phyloP scores from a whole-genome alignment of 139 green algal genomes.

The Astrephomene gubernaculifera region DNA sequence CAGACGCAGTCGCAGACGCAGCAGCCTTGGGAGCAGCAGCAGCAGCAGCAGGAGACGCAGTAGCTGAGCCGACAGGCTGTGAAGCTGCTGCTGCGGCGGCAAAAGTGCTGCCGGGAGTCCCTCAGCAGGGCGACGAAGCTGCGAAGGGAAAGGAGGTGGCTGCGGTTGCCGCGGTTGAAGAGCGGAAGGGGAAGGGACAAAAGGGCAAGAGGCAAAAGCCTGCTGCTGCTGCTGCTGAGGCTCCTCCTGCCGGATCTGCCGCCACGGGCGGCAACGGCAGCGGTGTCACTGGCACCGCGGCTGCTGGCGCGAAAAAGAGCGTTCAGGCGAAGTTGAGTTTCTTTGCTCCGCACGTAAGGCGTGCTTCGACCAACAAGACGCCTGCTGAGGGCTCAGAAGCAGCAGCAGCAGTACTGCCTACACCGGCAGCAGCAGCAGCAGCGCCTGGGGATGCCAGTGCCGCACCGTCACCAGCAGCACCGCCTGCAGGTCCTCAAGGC shows the following conservation, averaged over 20 bases:
- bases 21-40: background rate
- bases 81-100: too few relatives aligned
- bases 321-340: constrained; percentile 31
- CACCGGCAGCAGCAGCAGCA: too few relatives aligned
- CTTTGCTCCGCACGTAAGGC: background rate
- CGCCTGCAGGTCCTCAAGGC: background rate
- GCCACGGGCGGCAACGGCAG: background rate
- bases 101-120: too few relatives aligned
- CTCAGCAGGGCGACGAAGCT: too few relatives aligned
- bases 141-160: too few relatives aligned
- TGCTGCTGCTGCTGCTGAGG: background rate
- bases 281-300: background rate
- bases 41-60: background rate
- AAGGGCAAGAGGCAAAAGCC: too few relatives aligned
- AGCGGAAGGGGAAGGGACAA: too few relatives aligned
- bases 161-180: too few relatives aligned
- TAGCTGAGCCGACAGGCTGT: too few relatives aligned
- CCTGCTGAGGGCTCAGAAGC: too few relatives aligned
- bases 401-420: too few relatives aligned
- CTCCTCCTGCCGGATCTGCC: background rate
- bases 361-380: background rate
- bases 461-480: background rate
- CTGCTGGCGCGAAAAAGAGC: background rate
- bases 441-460: too few relatives aligned
- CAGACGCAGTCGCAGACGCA: background rate